Conservation (phyloP, 805 yeast species). For the Phaffomyces antillensis region DNA sequence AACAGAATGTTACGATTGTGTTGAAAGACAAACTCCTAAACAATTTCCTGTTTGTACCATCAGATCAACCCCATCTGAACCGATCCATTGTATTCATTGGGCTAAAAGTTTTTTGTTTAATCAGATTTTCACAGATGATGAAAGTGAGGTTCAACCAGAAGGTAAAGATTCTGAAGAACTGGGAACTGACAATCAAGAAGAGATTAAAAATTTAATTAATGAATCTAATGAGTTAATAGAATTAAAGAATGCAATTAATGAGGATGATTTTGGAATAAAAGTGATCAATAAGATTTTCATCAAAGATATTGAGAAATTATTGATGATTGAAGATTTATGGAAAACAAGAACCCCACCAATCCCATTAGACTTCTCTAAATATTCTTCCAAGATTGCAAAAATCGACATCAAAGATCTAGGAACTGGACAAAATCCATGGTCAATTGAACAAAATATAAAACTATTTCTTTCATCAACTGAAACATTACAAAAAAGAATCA, state of each 20-base stretch:
- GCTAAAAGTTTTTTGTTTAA: constrained; percentile 85
- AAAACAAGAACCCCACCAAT: constrained; percentile 60
- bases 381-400: constrained; percentile 11
- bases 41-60: constrained; percentile 95
- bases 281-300: constrained; percentile 57
- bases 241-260: constrained; percentile 32
- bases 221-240: constrained; percentile 62
- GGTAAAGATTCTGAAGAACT: constrained; percentile 34
- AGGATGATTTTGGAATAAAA: constrained; percentile 28
- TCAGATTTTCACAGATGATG: constrained; percentile 63
- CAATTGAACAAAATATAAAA: constrained; percentile 51
- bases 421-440: constrained; percentile 44
- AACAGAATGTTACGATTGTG: constrained; percentile 93
- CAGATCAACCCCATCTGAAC: constrained; percentile 93
- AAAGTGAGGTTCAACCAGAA: constrained; percentile 21
- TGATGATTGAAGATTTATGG: constrained; percentile 72
- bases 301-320: constrained; percentile 71
- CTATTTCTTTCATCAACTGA: constrained; percentile 46
- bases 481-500: constrained; percentile 43
- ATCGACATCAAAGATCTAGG: constrained; percentile 20
- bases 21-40: constrained; percentile 79
- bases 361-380: constrained; percentile 39
- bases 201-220: constrained; percentile 53
- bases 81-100: constrained; percentile 96
- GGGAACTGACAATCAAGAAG: constrained; percentile 60